phyloP scores from a whole-genome alignment of 1,284 basidiomycete genomes.

The Cryptococcus amylolentus region DNA sequence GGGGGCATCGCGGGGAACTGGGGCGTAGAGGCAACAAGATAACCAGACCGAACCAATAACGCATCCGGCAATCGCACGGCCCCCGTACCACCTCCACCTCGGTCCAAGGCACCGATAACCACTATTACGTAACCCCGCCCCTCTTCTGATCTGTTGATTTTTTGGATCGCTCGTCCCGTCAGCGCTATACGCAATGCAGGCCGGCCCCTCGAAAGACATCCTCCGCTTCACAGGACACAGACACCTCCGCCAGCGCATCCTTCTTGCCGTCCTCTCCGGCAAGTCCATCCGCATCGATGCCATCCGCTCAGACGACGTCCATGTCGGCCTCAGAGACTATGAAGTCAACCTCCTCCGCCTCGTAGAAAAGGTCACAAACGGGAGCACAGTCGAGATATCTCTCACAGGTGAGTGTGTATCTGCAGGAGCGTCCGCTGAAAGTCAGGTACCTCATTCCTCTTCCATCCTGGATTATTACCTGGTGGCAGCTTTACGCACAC shows the following conservation, averaged over 20 bases:
- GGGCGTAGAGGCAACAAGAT: not conserved
- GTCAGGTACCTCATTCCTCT: conserved; percentile 80
- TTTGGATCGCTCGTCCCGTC: not conserved
- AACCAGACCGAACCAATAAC: not conserved
- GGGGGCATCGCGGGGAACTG: too few species aligned
- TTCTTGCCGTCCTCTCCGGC: conserved; percentile 83
- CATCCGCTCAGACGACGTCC: conserved; percentile 86
- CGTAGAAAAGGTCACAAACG: conserved; percentile 91
- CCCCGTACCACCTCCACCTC: not conserved
- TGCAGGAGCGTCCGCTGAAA: not conserved
- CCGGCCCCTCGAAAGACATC: conserved; percentile 30
- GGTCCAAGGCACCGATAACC: not conserved
- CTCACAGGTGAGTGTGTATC: conserved; percentile 67
- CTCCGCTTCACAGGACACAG: conserved; percentile 69
- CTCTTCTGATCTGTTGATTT: not conserved
- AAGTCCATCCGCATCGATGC: conserved; percentile 80
- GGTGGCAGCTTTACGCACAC: conserved; percentile 82
- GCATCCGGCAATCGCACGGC: not conserved
- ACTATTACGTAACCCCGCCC: not conserved
- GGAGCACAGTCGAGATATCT: conserved; percentile 91
- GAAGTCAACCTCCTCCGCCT: conserved; percentile 88
- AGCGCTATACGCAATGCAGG: conserved; percentile 4
- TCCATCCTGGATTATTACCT: conserved; percentile 87
- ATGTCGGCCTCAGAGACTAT: conserved; percentile 92
- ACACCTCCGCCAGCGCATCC: conserved; percentile 77